phyloP scores from a whole-genome alignment of 129 eudicot species.

The Chrysanthemum lavandulifolium region DNA sequence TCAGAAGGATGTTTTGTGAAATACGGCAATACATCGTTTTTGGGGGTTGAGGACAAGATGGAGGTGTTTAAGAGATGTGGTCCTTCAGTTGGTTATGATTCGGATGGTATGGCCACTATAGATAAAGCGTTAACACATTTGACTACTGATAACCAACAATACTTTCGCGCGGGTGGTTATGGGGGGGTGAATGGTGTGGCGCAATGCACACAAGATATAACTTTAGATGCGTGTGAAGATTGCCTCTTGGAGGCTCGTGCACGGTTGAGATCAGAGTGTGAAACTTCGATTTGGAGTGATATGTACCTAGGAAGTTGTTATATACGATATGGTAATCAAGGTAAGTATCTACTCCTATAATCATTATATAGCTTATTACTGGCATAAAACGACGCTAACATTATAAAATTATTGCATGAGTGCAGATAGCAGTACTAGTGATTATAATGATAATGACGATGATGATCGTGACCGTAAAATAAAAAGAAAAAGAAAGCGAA shows the following conservation, averaged over 20 bases:
- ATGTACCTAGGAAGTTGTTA: constrained; percentile 71
- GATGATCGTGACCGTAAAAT: too few relatives aligned
- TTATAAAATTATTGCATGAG: too few relatives aligned
- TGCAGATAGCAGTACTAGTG: too few relatives aligned
- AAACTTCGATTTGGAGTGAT: constrained; percentile 50
- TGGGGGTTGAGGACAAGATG: neutral
- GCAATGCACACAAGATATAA: constrained; percentile 65
- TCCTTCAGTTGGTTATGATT: constrained; percentile 44
- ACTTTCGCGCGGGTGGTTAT: constrained; percentile 51
- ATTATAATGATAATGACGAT: too few relatives aligned
- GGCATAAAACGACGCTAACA: too few relatives aligned
- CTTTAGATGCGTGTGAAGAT: constrained; percentile 55
- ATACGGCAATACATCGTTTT: constrained; percentile 47
- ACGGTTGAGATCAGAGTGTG: constrained; percentile 47
- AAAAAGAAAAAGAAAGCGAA: too few relatives aligned
- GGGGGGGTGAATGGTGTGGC: constrained; percentile 56
- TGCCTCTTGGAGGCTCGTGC: constrained; percentile 55
- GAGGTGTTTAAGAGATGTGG: constrained; percentile 35
- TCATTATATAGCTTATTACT: too few relatives aligned
- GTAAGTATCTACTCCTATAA: neutral
- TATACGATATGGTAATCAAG: constrained; percentile 52
- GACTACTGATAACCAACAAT: constrained; percentile 36
- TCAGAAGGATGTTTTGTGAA: constrained; percentile 55
- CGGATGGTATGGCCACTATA: constrained; percentile 26
- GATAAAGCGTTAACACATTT: constrained; percentile 46